Base-by-base conservation (phyloP, 148 eudicot species). In the Rhododendron ovatum region DNA sequence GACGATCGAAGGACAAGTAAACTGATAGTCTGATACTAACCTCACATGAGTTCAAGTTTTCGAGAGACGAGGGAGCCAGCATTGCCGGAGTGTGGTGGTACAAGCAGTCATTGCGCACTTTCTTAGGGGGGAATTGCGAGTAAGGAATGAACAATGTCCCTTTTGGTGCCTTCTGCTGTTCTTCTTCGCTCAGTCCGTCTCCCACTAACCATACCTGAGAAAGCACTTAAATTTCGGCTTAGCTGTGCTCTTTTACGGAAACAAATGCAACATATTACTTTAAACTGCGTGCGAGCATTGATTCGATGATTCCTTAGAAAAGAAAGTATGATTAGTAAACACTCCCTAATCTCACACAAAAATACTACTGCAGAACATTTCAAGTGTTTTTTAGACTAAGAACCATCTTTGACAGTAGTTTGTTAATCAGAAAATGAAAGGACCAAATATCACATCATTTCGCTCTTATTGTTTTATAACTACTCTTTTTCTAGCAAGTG, bases 21-120 rank as follows among this genome's bases (percentile, higher is more conserved):
- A 55, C 43, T 9, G 26, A 20, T 57, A 86, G 84, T 69, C 43
- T 15, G 28, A 33, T 76, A 87, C 87, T 69, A 51, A 94, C 98
- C 98, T 96, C 98, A 82, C 98, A 94, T 67, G 93, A 88, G 82
- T 96, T 89, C 82, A 96, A 76, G 86, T 96, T 94, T 67, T 89
- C 87, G 4, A 94, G 85, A 35, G 92, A 96, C 8, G 50, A 48
- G 5, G 98, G 98, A 85, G 89, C 93, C 30, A 89, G 14, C 94
- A 93, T 90, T n/a, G 94, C 87, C 0, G 94, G 96, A n/a, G 93
- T 86, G 86, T 88, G 57, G 28, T 61, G 77, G 88, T 92, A 93
- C 48, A 80, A 88, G 86, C 92, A 93, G 67, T 93, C 92, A 0
- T 74, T 86, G 53, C 92, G 91, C 17, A 75, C 73, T 82, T 86